Evolutionary conservation across 2,329 filamentous ascomycete genomes (phyloP).

Genomic region (Colletotrichum gloeosporioides): DNA sequence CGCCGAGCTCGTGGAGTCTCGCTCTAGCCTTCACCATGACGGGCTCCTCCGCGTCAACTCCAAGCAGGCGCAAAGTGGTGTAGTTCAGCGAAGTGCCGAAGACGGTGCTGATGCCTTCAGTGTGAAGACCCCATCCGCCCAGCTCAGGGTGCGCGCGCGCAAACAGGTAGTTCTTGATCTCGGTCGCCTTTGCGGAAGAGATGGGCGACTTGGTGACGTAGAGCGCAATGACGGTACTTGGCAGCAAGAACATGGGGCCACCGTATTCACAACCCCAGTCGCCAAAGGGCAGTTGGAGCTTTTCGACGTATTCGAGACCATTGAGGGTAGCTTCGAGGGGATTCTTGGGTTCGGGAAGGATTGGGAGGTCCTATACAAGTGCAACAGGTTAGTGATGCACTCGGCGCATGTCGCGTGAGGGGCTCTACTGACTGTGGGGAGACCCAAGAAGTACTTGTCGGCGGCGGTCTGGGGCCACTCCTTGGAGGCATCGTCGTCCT

Average conservation of each 20-base stretch:
- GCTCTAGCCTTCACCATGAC: conserved; percentile 85
- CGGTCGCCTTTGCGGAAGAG: conserved; percentile 77
- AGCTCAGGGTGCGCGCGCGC: conserved; percentile 84
- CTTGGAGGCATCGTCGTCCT: conserved; percentile 71
- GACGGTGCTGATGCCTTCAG: conserved; percentile 89
- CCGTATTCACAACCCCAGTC: conserved; percentile 99
- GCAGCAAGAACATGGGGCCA: conserved; percentile 93
- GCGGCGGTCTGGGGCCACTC: conserved; percentile 85
- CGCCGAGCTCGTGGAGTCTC: conserved; percentile 83
- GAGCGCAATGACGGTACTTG: conserved; percentile 84
- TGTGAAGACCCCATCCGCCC: conserved; percentile 97
- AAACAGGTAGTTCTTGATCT: conserved; percentile 92
- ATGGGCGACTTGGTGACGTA: conserved; percentile 90
- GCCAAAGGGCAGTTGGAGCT: conserved; percentile 85
- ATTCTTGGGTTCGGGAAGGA: conserved; percentile 72
- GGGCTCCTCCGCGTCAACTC: conserved; percentile 82
- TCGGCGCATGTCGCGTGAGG: neutral
- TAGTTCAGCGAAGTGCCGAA: conserved; percentile 95
- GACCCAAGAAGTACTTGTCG: conserved; percentile 88
- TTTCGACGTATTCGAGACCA: conserved; percentile 85
- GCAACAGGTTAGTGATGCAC: neutral
- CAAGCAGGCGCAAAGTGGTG: conserved; percentile 77
- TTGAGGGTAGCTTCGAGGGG: conserved; percentile 82
- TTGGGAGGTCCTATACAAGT: conserved; percentile 69
- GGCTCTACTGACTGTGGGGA: conserved; percentile 69